Evolutionary conservation across 2,329 filamentous ascomycete genomes (phyloP), one percentile per base, ranked within the genome.

Genomic region (Sporothrix pseudoabietina): DNA sequence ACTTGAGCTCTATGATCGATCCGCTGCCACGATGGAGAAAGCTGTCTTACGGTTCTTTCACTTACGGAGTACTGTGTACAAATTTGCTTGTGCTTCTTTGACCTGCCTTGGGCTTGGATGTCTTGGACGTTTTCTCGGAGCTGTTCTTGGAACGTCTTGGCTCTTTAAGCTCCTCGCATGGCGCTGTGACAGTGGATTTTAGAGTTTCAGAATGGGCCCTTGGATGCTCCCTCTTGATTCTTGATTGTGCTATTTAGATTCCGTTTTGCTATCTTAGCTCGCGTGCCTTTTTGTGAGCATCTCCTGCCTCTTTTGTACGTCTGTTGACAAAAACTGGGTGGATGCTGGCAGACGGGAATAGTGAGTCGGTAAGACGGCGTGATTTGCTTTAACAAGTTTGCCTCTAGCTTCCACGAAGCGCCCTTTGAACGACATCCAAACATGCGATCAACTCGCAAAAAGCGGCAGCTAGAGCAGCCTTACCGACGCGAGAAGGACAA

Each of bases 251-350:
- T 59, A 41, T 41, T 44, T 41, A 19, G 22, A 12, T 22, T 39
- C 22, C n/a, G 3, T 44, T 22, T 26, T 65, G 59, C n/a, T 65
- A 65, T 65, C 59, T 65, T 26, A 10, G 14, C 35, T 65, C 32
- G 35, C 9, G 59, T 65, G n/a, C 35, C 9, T 35, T 12, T 65
- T 44, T 41, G n/a, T 2, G 14, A 44, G 16, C 59, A 44, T 44
- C 59, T 65, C 59, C 59, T 65, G 59, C 59, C 59, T 65, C 35
- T 65, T 65, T 65, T 10, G 59, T 65, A 14, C 30, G 16, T 26
- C 44, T 44, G n/a, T 44, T 65, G 59, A 44, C 59, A 65, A n/a
- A 63, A 63, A 22, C 4, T 65, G 59, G 19, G 9, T 14, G 59
- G 26, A 22, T 44, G 44, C 16, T 65, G n/a, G 35, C 35, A 4